phyloP scores from a whole-genome alignment of 176 grass and related monocot species.

The Carex littledalei region DNA sequence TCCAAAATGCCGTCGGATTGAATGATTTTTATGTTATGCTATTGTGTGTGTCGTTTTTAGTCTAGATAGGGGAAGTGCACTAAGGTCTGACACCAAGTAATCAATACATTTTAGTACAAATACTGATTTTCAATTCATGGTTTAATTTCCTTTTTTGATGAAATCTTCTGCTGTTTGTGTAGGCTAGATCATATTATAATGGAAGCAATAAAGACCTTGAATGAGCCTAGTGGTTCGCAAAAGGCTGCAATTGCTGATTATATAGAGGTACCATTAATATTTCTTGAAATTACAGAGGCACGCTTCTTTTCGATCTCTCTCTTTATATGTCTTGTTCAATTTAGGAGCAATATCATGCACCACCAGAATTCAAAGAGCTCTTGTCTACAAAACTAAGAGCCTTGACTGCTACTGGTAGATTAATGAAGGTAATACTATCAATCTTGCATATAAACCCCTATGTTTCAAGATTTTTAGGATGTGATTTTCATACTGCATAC shows the following conservation, averaged over 20 bases:
- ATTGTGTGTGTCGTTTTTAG: not conserved
- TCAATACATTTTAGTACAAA: not conserved
- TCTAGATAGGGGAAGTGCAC: not conserved
- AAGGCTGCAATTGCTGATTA: constrained; percentile 65
- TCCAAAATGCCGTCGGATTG: not conserved
- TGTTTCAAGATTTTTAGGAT: constrained; percentile 6
- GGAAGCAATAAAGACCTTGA: constrained; percentile 76
- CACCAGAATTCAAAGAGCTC: constrained; percentile 66
- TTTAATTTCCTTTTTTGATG: not conserved
- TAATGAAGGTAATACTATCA: constrained; percentile 60
- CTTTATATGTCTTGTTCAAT: not conserved
- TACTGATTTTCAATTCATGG: not conserved
- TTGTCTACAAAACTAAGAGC: constrained; percentile 67
- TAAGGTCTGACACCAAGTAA: not conserved
- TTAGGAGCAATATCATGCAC: constrained; percentile 77
- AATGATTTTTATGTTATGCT: not conserved
- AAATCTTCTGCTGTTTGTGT: constrained; percentile 27
- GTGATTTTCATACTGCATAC: constrained; percentile 1
- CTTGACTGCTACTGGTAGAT: constrained; percentile 54
- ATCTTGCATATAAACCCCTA: not conserved
- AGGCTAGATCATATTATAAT: constrained; percentile 88
- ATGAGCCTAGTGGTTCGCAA: constrained; percentile 84
- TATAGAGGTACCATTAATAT: constrained; percentile 53
- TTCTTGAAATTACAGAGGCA: not conserved
- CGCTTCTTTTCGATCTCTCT: not conserved